These are phyloP conservation scores for Aspergillus nanangensis DNA, from an alignment of 495 filamentous ascomycete genomes.

Conservation along the genomic window DNA sequence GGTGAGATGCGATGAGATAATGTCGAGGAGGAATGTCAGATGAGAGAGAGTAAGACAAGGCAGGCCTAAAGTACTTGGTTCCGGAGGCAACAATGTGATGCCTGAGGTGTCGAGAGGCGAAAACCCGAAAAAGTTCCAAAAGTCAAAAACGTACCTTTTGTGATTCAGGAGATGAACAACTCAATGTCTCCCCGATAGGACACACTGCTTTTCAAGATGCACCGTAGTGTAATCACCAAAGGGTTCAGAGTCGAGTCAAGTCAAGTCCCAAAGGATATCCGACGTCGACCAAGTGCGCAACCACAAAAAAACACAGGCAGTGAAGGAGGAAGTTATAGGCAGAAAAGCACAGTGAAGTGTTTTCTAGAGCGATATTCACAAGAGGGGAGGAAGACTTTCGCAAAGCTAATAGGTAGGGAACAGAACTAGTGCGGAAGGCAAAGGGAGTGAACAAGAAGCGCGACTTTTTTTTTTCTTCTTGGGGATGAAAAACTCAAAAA, in stretches of 20 bases:
- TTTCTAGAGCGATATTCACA: constrained; percentile 19
- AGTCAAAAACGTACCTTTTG: constrained; percentile 46
- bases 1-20: constrained; percentile 1
- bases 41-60: neutral
- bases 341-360: constrained; percentile 47
- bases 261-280: too few relatives aligned
- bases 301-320: constrained; percentile 9
- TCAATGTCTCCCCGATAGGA: constrained; percentile 90
- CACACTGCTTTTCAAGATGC: constrained; percentile 18
- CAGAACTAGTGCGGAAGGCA: too few relatives aligned
- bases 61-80: neutral
- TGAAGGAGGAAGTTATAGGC: constrained; percentile 10
- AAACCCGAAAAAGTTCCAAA: constrained; percentile 1
- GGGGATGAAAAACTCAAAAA: constrained; percentile 1
- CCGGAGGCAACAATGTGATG: too few relatives aligned
- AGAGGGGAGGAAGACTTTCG: constrained; percentile 10
- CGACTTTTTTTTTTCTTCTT: constrained; percentile 18
- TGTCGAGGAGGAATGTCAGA: neutral
- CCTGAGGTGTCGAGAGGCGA: neutral
- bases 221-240: constrained; percentile 7
- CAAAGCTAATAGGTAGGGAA: constrained; percentile 7
- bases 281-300: too few relatives aligned
- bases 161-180: constrained; percentile 85
- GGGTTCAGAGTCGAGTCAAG: too few relatives aligned
- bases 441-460: too few relatives aligned